phyloP scores from a whole-genome alignment of 108 stramenopile species.

The Pseudonitzschia pungens region DNA sequence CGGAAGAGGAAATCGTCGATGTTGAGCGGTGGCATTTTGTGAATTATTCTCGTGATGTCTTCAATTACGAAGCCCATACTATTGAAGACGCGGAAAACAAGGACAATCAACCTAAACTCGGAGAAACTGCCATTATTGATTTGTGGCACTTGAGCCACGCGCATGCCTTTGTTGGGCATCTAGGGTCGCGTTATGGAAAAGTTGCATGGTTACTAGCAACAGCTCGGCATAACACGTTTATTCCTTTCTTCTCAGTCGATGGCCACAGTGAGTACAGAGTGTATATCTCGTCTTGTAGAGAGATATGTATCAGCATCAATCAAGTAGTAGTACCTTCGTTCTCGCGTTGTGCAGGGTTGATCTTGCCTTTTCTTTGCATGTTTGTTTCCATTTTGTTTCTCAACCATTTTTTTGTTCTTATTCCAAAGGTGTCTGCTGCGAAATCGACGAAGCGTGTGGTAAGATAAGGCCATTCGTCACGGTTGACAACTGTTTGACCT shows the following conservation, averaged over 20 bases:
- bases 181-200: conserved; percentile 40
- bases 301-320: too few species aligned
- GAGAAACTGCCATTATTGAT: conserved; percentile 32
- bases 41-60: conserved; percentile 16
- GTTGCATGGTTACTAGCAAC: conserved; percentile 30
- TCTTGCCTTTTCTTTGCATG: neutral
- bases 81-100: conserved; percentile 16
- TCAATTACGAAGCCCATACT: conserved; percentile 11
- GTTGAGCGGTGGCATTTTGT: conserved; percentile 25
- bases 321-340: neutral
- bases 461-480: conserved; percentile 9
- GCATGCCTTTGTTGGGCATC: conserved; percentile 37
- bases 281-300: neutral
- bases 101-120: conserved; percentile 12
- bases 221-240: conserved; percentile 19
- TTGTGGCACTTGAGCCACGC: conserved; percentile 38
- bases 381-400: neutral
- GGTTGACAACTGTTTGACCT: conserved; percentile 30
- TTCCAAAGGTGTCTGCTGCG: conserved; percentile 22
- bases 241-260: conserved; percentile 28
- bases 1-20: neutral
- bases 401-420: neutral
- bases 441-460: conserved; percentile 32
- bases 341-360: too few species aligned
- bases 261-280: conserved; percentile 29